Base-by-base conservation (phyloP, 1,284 basidiomycete genomes). In the Microbotryomycetes sp. region DNA sequence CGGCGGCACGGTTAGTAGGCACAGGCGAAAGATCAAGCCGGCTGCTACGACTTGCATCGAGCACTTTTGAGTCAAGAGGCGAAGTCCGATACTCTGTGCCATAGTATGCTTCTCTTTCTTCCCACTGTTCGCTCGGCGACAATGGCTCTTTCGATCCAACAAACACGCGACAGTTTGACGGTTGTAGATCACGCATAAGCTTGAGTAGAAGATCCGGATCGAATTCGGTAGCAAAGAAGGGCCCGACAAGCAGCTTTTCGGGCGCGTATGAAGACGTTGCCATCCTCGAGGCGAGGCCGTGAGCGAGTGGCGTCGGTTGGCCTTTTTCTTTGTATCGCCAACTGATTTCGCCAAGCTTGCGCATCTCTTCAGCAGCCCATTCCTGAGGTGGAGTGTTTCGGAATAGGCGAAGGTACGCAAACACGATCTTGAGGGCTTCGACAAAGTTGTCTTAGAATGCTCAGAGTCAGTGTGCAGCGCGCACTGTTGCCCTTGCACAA, bases 311-410 rank as follows among this genome's bases (percentile, higher is more conserved):
- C 0, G 90, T 85, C 27, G 83, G 73, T 21, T 74, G 56, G 1
- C 57, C 79, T 76, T 94, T 92, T 76, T 97, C 93, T 56, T 85
- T 82, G 74, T 93, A 98, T 45, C 85, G 82, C 80, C 97, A 98
- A 26, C 82, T 82, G 26, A 86, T 88, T 24, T 82, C 78, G 30
- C 85, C 83, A 45, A 99, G 81, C 47, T 81, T 80, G 53, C 83
- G 82, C 56, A 86, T 80, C 76, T 99, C 94, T 41, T 83, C 78
- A 74, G 91, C 91, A 59, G 86, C 81, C 79, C 84, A 88, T 45
- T 81, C 72, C 13, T 86, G 82, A 47, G 94, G 82, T 9, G 82
- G 77, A 18, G 75, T 73, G 5, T 85, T 84, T 23, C 82, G 81
- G n/a, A 99, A 80, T 11, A 98, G 81, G 9, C 85, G 81, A 62